A percentile compares a stretch with the other conserved stretches of the same genome.
Conservation (phyloP, 129 eudicot species). For the Lonicera japonica region DNA sequence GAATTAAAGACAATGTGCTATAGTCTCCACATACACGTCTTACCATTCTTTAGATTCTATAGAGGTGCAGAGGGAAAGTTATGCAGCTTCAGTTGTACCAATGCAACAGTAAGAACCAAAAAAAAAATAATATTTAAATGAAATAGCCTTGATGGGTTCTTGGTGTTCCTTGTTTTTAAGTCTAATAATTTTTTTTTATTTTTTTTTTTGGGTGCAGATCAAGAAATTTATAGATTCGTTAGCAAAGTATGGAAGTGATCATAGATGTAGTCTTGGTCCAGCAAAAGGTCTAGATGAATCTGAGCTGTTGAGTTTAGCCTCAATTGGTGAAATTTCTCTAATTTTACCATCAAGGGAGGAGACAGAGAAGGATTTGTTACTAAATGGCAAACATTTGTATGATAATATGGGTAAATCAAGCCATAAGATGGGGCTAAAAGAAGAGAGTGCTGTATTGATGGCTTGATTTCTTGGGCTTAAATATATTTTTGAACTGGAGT, state of each 20-base stretch:
- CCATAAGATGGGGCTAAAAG: slow-evolving; percentile 31
- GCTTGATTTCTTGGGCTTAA: slow-evolving; percentile 22
- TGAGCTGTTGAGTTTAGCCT: slow-evolving; percentile 66
- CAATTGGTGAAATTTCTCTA: slow-evolving; percentile 50
- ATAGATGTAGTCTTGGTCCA: slow-evolving; percentile 46
- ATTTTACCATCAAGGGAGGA: slow-evolving; percentile 18
- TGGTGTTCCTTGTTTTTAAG: neutral
- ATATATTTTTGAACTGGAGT: slow-evolving; percentile 2
- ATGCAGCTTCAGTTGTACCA: slow-evolving; percentile 59
- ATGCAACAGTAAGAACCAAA: slow-evolving; percentile 15
- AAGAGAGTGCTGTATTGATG: slow-evolving; percentile 24
- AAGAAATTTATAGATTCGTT: slow-evolving; percentile 91
- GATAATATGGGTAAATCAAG: slow-evolving; percentile 17
- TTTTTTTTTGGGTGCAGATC: slow-evolving; percentile 43
- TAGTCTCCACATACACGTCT: slow-evolving; percentile 47
- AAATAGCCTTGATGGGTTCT: neutral
- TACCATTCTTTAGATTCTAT: slow-evolving; percentile 89
- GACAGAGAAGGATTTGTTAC: slow-evolving; percentile 32
- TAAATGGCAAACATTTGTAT: slow-evolving; percentile 4
- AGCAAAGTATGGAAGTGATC: slow-evolving; percentile 57
- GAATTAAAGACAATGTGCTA: slow-evolving; percentile 52
- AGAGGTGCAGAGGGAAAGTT: slow-evolving; percentile 76
- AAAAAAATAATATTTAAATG: neutral
- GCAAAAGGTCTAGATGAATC: slow-evolving; percentile 75
- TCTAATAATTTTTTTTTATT: neutral